These are phyloP conservation scores for Violaceomyces palustris DNA, from an alignment of 1,284 basidiomycete genomes.

Conservation along the genomic window DNA sequence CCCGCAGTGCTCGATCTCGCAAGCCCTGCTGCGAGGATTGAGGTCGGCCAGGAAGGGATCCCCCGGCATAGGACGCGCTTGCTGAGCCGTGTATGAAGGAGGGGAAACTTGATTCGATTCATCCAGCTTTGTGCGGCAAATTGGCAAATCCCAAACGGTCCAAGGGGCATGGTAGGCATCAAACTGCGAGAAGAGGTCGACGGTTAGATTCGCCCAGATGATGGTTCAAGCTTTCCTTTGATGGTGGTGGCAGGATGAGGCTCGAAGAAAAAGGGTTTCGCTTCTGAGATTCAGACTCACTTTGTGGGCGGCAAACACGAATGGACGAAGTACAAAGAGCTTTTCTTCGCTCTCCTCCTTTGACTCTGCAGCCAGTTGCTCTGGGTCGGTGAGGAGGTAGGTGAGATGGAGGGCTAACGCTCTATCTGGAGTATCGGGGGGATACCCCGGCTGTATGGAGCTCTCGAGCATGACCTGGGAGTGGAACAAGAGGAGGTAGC, in stretches of 20 bases:
- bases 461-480: conserved; percentile 52
- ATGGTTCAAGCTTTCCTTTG: too few species aligned
- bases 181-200: conserved; percentile 53
- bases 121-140: not conserved
- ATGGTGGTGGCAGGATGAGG: not conserved
- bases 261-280: conserved; percentile 1
- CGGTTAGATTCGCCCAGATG: too few species aligned
- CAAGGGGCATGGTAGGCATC: conserved; percentile 58
- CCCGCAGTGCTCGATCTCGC: conserved; percentile 54
- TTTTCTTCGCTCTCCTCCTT: conserved; percentile 56
- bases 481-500: conserved; percentile 38
- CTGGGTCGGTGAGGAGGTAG: conserved; percentile 54
- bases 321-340: conserved; percentile 58
- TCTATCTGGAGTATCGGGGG: conserved; percentile 52
- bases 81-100: not conserved
- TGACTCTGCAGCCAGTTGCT: conserved; percentile 46
- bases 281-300: conserved; percentile 40
- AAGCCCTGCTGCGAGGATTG: conserved; percentile 50
- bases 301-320: conserved; percentile 59
- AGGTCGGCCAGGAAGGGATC: conserved; percentile 56
- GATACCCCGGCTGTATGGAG: conserved; percentile 53
- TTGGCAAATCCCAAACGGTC: conserved; percentile 47
- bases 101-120: not conserved
- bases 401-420: conserved; percentile 56
- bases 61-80: conserved; percentile 3